phyloP scores from a whole-genome alignment of 1,284 basidiomycete species.

The Hemileia vastatrix region DNA sequence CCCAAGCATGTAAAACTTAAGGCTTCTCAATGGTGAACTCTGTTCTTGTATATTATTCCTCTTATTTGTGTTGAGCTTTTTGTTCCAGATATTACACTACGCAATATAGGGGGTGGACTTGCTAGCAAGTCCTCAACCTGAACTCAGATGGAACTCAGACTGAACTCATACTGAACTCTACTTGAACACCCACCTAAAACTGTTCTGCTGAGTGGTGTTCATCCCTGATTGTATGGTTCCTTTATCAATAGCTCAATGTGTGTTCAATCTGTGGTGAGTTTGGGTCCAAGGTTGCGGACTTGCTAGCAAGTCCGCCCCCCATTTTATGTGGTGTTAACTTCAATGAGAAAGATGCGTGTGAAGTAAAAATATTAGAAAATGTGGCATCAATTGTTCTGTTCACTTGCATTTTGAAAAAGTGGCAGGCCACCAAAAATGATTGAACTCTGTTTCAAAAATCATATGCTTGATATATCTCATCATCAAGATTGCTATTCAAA shows the following conservation, averaged over 20 bases:
- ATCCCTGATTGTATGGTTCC: too few relatives aligned
- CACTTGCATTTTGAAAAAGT: background rate
- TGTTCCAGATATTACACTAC: background rate
- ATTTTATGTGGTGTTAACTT: too few relatives aligned
- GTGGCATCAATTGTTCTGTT: background rate
- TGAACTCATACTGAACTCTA: too few relatives aligned
- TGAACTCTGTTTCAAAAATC: background rate
- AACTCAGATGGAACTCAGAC: too few relatives aligned
- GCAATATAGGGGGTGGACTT: too few relatives aligned
- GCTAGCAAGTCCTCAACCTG: too few relatives aligned
- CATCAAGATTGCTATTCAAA: background rate
- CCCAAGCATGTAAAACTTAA: slow-evolving; percentile 1
- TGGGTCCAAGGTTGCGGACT: too few relatives aligned
- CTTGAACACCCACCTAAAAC: too few relatives aligned
- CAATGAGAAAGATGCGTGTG: background rate
- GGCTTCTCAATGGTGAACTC: slow-evolving; percentile 10
- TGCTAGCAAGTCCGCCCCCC: too few relatives aligned
- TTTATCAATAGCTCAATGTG: too few relatives aligned
- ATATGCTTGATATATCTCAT: background rate
- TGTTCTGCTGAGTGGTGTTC: too few relatives aligned
- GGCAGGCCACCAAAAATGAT: background rate
- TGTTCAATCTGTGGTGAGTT: too few relatives aligned
- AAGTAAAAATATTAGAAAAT: background rate
- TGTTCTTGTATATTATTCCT: background rate
- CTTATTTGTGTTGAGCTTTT: background rate